Evolutionary conservation across 2,329 filamentous ascomycete species (phyloP), one percentile per base, ranked within the genome.

Genomic region (Tolypocladium guangdongense): DNA sequence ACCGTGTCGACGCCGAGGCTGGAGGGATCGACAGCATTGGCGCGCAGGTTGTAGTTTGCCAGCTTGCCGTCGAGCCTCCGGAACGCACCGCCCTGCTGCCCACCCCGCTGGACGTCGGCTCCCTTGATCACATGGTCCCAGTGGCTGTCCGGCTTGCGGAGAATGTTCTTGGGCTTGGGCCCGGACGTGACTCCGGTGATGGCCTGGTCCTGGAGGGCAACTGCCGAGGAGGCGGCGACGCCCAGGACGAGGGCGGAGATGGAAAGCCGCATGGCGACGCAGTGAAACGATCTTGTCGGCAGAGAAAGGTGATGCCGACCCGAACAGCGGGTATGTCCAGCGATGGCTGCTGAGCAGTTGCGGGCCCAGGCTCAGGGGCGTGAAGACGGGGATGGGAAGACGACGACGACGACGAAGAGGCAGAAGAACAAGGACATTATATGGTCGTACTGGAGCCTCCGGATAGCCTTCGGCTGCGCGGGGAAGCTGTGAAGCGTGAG

Each of bases 21-120:
- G 57, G 81, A 81, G 51, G 93, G 92, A 68, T 96, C 89, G 62
- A 95, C 88, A 67, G 86, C 83, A 84, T 96, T 96, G 60, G 88
- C 84, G 59, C 93, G 83, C 59, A 97, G 79, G 73, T 88, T 90
- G 79, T 90, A 97, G 64, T 83, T 78, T 65, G 91, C 86, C 39
- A 96, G 82, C 68, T 85, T 84, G 63, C 90, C 92, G 63, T 86
- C 88, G 56, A 95, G 76, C 72, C 92, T 83, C 60, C 88, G 52
- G 49, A 49, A 38, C 7, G 24, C 30, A 18, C 54, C 54, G 6
- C 20, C 47, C 11, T 20, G 45, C 20, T 18, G 32, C 6, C 20
- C 43, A 4, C 27, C 37, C 3, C 45, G 45, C 11, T 36, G 32
- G 16, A 50, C 32, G 6, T 55, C 38, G 32, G 45, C 45, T 14